Evolutionary conservation across 768 basidiomycete genomes (phyloP).

Genomic region (Boletus rex-veris): DNA sequence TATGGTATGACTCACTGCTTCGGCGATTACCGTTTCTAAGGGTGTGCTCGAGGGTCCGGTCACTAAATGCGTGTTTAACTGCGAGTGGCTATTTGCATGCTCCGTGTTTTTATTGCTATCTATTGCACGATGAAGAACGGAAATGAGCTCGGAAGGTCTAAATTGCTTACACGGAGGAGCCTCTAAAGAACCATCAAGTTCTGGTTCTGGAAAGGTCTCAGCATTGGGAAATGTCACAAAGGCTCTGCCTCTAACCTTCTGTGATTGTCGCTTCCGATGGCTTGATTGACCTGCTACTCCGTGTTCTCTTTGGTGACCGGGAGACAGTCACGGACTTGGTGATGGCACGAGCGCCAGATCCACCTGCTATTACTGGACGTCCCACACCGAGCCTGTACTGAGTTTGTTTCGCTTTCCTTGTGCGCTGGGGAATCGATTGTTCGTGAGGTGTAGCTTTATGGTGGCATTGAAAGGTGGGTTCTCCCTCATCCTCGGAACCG

Average conservation of each 20-base stretch:
- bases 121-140: not conserved
- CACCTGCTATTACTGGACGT: slow-evolving; percentile 62
- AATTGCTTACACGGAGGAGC: slow-evolving; percentile 13
- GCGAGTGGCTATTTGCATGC: slow-evolving; percentile 5
- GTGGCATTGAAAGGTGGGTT: slow-evolving; percentile 22
- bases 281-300: slow-evolving; percentile 46
- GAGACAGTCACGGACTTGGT: slow-evolving; percentile 57
- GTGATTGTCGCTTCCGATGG: slow-evolving; percentile 54
- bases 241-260: slow-evolving; percentile 39
- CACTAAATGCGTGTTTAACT: not conserved
- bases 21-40: slow-evolving; percentile 21
- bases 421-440: slow-evolving; percentile 34
- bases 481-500: slow-evolving; percentile 43
- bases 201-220: slow-evolving; percentile 26
- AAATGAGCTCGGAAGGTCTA: not conserved
- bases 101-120: slow-evolving; percentile 7
- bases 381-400: slow-evolving; percentile 72
- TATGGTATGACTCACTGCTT: slow-evolving; percentile 26
- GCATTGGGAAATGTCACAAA: not conserved
- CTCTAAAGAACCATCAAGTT: slow-evolving; percentile 14
- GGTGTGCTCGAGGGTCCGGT: slow-evolving; percentile 5
- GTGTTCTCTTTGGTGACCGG: slow-evolving; percentile 45
- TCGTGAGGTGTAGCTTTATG: slow-evolving; percentile 12
- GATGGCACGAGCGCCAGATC: slow-evolving; percentile 59
- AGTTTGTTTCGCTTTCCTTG: slow-evolving; percentile 68